These are phyloP conservation scores for Saccharomycopsis fodiens DNA, from an alignment of 805 yeast species.

Conservation along the genomic window DNA sequence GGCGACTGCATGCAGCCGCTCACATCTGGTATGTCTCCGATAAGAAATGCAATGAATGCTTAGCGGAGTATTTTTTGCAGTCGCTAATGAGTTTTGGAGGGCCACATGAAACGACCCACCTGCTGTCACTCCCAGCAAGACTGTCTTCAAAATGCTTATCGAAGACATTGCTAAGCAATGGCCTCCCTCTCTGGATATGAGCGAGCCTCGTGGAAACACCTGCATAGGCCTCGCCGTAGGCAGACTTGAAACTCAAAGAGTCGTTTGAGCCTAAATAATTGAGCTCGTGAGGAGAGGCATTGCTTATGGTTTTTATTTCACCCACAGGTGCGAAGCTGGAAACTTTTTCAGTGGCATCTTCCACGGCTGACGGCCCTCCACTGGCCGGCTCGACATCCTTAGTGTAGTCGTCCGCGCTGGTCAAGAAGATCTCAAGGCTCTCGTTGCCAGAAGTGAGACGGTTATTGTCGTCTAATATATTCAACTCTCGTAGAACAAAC, in stretches of 20 bases:
- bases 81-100: conserved; percentile 38
- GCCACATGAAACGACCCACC: conserved; percentile 56
- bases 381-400: neutral
- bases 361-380: conserved; percentile 3
- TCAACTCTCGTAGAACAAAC: conserved; percentile 36
- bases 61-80: conserved; percentile 32
- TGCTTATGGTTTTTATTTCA: no score
- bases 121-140: no score
- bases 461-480: conserved; percentile 18
- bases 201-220: no score
- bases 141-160: no score
- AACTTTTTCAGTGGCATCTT: neutral
- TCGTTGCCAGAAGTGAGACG: conserved; percentile 27
- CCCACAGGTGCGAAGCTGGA: no score
- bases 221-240: no score
- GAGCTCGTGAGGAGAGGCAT: no score
- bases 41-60: conserved; percentile 30
- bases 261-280: no score
- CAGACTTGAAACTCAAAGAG: no score
- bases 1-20: no score
- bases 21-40: conserved; percentile 36
- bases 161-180: no score
- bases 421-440: conserved; percentile 6
- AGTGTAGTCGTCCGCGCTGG: conserved; percentile 1
- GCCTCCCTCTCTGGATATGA: conserved; percentile 32